A percentile compares a stretch with the other conserved stretches of the same genome.
phyloP scores from a whole-genome alignment of 345 rosid species.

The Camelina hispida region DNA sequence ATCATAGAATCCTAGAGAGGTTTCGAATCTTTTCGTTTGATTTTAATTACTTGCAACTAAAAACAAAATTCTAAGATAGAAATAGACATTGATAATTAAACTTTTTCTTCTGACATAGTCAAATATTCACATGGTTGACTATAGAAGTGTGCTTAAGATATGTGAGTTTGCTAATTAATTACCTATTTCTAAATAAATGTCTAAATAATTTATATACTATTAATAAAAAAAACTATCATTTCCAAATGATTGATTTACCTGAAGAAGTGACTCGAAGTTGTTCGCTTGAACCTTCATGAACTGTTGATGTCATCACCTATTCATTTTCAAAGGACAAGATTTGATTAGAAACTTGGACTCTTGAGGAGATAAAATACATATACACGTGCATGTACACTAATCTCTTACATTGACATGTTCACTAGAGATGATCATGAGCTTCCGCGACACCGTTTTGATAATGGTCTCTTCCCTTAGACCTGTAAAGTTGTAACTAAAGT shows the following conservation, averaged over 20 bases:
- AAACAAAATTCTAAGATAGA: constrained; percentile 22
- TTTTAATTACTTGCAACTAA: constrained; percentile 6
- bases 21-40: constrained; percentile 3
- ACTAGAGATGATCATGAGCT: constrained; percentile 37
- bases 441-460: constrained; percentile 21
- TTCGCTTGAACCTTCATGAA: constrained; percentile 38
- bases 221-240: background rate
- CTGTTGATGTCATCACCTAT: constrained; percentile 34
- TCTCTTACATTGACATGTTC: constrained; percentile 35
- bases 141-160: constrained; percentile 11
- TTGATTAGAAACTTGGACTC: constrained; percentile 3
- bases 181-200: background rate
- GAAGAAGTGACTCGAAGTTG: constrained; percentile 38
- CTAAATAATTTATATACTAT: constrained; percentile 4
- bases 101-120: constrained; percentile 34
- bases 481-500: constrained; percentile 4
- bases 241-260: constrained; percentile 39
- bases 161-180: constrained; percentile 17
- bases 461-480: constrained; percentile 20
- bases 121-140: constrained; percentile 27
- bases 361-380: background rate
- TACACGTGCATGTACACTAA: background rate
- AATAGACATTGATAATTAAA: constrained; percentile 10
- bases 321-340: constrained; percentile 1
- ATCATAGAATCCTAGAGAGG: background rate